Percentiles rank a stretch among this genome's conserved stretches.
phyloP scores from a whole-genome alignment of 805 yeast species.

The Saccharomyces mikatae region DNA sequence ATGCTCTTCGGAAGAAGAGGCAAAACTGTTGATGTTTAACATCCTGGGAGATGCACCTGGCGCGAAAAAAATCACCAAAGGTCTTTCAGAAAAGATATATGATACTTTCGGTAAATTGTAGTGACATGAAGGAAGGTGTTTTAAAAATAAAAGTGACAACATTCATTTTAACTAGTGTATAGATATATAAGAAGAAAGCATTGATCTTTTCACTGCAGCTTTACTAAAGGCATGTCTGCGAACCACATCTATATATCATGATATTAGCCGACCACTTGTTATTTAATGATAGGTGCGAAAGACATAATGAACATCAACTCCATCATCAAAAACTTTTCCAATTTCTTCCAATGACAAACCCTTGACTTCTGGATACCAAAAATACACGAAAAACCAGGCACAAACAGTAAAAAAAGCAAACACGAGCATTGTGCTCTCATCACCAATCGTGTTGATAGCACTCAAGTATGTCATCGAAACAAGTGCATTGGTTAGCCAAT shows the following conservation, averaged over 20 bases:
- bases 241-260: background rate
- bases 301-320: slow-evolving; percentile 33
- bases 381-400: slow-evolving; percentile 35
- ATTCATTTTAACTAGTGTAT: background rate
- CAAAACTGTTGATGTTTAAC: slow-evolving; percentile 19
- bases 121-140: background rate
- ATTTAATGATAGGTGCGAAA: slow-evolving; percentile 26
- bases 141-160: background rate
- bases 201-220: background rate
- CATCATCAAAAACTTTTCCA: slow-evolving; percentile 34
- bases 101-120: slow-evolving; percentile 14
- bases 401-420: slow-evolving; percentile 30
- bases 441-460: slow-evolving; percentile 25
- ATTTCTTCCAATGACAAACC: slow-evolving; percentile 39
- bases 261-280: background rate
- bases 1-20: slow-evolving; percentile 22
- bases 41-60: slow-evolving; percentile 28
- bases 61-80: slow-evolving; percentile 26
- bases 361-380: slow-evolving; percentile 38
- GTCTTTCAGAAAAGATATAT: slow-evolving; percentile 28
- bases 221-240: background rate
- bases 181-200: background rate
- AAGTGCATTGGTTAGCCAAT: slow-evolving; percentile 35
- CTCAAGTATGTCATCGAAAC: slow-evolving; percentile 33
- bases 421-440: slow-evolving; percentile 29